Percentiles rank a stretch among this genome's conserved stretches.
Conservation (phyloP, 768 basidiomycete genomes). For the Suillus bovinus region DNA sequence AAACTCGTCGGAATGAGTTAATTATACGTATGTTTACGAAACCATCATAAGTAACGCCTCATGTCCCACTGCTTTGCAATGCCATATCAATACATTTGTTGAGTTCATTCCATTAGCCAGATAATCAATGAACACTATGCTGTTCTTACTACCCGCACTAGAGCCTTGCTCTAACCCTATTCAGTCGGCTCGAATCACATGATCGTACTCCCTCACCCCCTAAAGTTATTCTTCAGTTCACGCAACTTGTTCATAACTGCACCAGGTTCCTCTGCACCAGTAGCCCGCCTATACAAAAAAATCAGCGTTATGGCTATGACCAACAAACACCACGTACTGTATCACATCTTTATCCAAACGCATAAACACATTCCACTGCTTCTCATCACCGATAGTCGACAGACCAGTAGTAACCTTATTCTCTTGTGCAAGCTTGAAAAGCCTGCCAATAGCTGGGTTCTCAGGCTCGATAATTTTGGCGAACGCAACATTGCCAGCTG, state of each 20-base stretch:
- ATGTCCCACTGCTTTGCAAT: neutral
- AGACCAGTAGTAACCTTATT: constrained; percentile 74
- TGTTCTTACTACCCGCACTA: neutral
- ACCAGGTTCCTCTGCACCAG: constrained; percentile 43
- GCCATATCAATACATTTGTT: constrained; percentile 13
- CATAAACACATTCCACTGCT: constrained; percentile 96
- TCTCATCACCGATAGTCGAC: constrained; percentile 92
- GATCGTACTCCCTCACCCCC: constrained; percentile 46
- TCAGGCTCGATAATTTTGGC: constrained; percentile 62
- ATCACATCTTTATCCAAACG: constrained; percentile 64
- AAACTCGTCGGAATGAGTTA: constrained; percentile 55
- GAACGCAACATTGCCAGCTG: constrained; percentile 70
- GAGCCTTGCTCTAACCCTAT: neutral
- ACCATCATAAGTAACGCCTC: constrained; percentile 12
- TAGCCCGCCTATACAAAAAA: constrained; percentile 46
- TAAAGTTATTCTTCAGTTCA: constrained; percentile 82
- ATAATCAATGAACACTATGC: neutral
- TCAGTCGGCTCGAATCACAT: neutral
- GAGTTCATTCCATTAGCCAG: neutral
- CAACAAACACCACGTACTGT: constrained; percentile 44
- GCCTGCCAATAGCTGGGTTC: constrained; percentile 59
- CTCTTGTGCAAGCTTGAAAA: constrained; percentile 55
- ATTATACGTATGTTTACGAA: constrained; percentile 12
- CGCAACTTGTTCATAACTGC: constrained; percentile 74
- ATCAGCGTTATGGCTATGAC: neutral